Conservation (phyloP, 2,329 filamentous ascomycete genomes). For the Paraconiothyrium sp. region DNA sequence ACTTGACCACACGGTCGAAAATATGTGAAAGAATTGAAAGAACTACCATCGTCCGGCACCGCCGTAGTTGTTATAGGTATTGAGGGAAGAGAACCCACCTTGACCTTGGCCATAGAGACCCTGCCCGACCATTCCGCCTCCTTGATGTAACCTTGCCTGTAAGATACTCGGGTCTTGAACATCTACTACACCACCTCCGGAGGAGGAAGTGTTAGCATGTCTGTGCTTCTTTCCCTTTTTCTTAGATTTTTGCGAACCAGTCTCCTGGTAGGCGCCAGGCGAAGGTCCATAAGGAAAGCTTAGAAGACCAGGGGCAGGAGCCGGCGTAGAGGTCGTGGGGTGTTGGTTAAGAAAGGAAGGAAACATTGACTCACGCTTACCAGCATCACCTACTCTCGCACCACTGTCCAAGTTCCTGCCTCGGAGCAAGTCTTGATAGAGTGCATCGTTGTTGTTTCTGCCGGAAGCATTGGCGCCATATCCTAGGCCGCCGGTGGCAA, state of each 20-base stretch:
- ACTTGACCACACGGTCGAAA: constrained; percentile 36
- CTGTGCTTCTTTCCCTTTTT: constrained; percentile 99
- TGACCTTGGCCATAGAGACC: constrained; percentile 85
- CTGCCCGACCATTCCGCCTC: constrained; percentile 82
- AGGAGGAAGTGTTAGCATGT: constrained; percentile 99
- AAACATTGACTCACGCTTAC: constrained; percentile 99
- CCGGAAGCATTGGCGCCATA: constrained; percentile 69
- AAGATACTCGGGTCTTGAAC: constrained; percentile 99
- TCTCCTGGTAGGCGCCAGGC: constrained; percentile 87
- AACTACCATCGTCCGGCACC: constrained; percentile 51
- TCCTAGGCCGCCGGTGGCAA: constrained; percentile 72
- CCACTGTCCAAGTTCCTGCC: constrained; percentile 68
- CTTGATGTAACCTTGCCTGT: constrained; percentile 95
- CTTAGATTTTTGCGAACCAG: constrained; percentile 92
- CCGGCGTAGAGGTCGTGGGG: constrained; percentile 82
- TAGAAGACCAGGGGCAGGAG: constrained; percentile 90
- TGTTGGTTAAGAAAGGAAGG: constrained; percentile 90
- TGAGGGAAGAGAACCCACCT: constrained; percentile 96
- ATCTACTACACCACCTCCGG: constrained; percentile 99
- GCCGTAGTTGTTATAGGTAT: constrained; percentile 67
- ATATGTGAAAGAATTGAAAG: constrained; percentile 44
- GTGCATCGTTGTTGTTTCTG: constrained; percentile 80
- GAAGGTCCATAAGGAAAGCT: constrained; percentile 90
- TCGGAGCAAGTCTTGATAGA: constrained; percentile 81
- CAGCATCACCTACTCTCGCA: constrained; percentile 80